phyloP scores from a whole-genome alignment of 768 basidiomycete genomes.

The Neoboletus brunneissimus region DNA sequence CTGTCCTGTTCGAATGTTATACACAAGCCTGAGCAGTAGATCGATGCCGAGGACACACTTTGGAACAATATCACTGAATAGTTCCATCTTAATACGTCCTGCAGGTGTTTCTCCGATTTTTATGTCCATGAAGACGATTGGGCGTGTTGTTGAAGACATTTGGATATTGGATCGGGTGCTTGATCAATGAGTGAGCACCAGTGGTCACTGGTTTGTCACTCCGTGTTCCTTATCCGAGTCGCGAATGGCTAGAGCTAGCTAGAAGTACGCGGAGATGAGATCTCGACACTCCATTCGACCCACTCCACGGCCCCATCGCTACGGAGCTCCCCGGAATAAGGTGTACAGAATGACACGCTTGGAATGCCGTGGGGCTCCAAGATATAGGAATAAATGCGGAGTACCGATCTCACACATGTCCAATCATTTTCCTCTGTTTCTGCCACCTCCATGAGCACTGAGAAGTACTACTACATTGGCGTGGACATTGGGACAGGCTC shows the following conservation, averaged over 20 bases:
- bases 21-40: background rate
- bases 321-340: slow-evolving; percentile 4
- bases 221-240: background rate
- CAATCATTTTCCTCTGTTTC: background rate
- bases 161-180: background rate
- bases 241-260: background rate
- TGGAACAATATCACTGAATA: slow-evolving; percentile 93
- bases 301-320: background rate
- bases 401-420: slow-evolving; percentile 4
- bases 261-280: background rate
- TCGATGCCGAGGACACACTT: slow-evolving; percentile 53
- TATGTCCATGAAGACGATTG: slow-evolving; percentile 96
- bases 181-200: background rate
- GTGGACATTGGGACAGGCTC: slow-evolving; percentile 93
- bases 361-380: background rate
- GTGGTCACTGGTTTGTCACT: background rate
- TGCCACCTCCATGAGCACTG: slow-evolving; percentile 32
- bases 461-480: slow-evolving; percentile 59
- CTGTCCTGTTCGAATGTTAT: slow-evolving; percentile 57
- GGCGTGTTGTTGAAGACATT: slow-evolving; percentile 58
- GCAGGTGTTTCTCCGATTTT: slow-evolving; percentile 96
- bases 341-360: background rate
- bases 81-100: slow-evolving; percentile 94
- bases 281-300: background rate
- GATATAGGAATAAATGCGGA: slow-evolving; percentile 10